Evolutionary conservation across 345 rosid species (phyloP).

Genomic region (Ricinus communis): DNA sequence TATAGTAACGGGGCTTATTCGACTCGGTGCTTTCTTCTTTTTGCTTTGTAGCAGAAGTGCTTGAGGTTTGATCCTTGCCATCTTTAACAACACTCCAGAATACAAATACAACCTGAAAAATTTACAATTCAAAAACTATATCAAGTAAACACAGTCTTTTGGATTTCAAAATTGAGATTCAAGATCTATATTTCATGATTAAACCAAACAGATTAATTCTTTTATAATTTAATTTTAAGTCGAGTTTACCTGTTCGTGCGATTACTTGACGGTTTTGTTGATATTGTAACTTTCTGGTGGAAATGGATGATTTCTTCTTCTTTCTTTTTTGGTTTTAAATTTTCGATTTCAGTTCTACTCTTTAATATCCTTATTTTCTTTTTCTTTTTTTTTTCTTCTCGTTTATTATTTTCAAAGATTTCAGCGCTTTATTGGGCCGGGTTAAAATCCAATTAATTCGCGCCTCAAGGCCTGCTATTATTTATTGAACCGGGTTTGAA

Average conservation of each 20-base stretch:
- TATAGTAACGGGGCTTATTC: conserved; percentile 50
- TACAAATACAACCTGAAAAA: not conserved
- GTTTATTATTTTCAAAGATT: too few species aligned
- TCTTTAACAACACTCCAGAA: conserved; percentile 1
- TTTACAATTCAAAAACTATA: not conserved
- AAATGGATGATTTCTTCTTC: too few species aligned
- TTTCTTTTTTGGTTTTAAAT: too few species aligned
- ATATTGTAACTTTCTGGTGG: too few species aligned
- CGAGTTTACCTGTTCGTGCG: not conserved
- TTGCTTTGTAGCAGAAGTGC: conserved; percentile 74
- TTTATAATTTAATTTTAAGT: not conserved
- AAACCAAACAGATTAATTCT: not conserved
- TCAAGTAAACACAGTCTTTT: not conserved
- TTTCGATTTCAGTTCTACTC: too few species aligned
- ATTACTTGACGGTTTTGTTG: not conserved
- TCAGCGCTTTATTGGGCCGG: too few species aligned
- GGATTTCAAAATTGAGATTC: not conserved
- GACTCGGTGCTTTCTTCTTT: conserved; percentile 67
- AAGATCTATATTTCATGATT: not conserved
- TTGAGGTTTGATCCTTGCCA: conserved; percentile 85
- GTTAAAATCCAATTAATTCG: too few species aligned
- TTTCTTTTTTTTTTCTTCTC: too few species aligned
- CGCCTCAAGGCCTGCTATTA: too few species aligned
- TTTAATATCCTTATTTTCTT: too few species aligned
- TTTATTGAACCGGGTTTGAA: too few species aligned